These are phyloP conservation scores for Nakazawaea molendinolei DNA, from an alignment of 805 yeast genomes.

Conservation along the genomic window DNA sequence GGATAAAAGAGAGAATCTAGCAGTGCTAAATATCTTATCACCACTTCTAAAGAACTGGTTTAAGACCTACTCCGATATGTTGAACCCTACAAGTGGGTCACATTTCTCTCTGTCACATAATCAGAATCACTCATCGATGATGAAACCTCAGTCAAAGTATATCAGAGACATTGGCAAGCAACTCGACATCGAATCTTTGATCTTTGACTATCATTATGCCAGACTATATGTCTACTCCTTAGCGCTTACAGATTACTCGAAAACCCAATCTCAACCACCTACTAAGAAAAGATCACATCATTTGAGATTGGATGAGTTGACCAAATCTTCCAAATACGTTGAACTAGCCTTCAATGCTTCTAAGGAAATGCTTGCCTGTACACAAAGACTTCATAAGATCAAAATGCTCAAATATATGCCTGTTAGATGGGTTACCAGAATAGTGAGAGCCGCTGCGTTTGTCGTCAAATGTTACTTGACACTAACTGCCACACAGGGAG, in stretches of 20 bases:
- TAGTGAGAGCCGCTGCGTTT: slow-evolving; percentile 84
- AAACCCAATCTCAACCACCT: slow-evolving; percentile 25
- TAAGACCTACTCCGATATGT: slow-evolving; percentile 47
- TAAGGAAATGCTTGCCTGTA: slow-evolving; percentile 65
- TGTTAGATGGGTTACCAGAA: slow-evolving; percentile 83
- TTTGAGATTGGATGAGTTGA: slow-evolving; percentile 60
- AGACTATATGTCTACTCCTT: slow-evolving; percentile 78
- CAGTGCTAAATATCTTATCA: slow-evolving; percentile 63
- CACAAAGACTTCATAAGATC: slow-evolving; percentile 60
- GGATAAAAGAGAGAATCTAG: slow-evolving; percentile 58
- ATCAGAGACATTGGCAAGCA: slow-evolving; percentile 31
- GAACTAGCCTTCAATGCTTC: slow-evolving; percentile 82
- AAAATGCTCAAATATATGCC: slow-evolving; percentile 73
- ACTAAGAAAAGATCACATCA: slow-evolving; percentile 19
- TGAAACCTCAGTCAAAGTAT: slow-evolving; percentile 28
- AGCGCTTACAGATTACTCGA: slow-evolving; percentile 51
- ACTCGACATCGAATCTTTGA: slow-evolving; percentile 62
- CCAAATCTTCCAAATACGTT: slow-evolving; percentile 69
- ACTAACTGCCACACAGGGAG: slow-evolving; percentile 30
- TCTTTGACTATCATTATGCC: slow-evolving; percentile 80
- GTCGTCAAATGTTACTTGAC: slow-evolving; percentile 79
- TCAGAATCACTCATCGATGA: slow-evolving; percentile 20
- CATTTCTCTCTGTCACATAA: slow-evolving; percentile 8
- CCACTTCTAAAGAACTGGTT: slow-evolving; percentile 81
- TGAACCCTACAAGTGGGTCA: slow-evolving; percentile 40